These are phyloP conservation scores for Colletotrichum noveboracense DNA, from an alignment of 2,329 filamentous ascomycete species.

Conservation along the genomic window DNA sequence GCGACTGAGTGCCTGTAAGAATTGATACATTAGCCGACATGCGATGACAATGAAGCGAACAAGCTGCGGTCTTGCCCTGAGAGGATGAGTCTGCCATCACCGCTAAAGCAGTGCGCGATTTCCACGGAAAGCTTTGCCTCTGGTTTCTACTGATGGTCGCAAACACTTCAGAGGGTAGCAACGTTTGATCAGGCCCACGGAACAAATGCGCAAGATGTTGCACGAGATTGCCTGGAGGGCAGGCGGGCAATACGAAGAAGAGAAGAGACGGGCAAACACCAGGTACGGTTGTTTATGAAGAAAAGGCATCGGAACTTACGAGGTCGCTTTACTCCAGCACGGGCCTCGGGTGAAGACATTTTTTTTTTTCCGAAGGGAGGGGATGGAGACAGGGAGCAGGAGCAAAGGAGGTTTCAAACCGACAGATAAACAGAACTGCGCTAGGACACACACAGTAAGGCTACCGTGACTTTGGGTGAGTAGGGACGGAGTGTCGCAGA, in stretches of 20 bases:
- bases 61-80: neutral
- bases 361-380: neutral
- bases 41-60: neutral
- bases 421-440: neutral
- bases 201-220: neutral
- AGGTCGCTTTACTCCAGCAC: slow-evolving; percentile 47
- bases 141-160: neutral
- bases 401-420: neutral
- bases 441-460: neutral
- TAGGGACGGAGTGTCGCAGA: neutral
- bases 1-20: slow-evolving; percentile 83
- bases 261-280: neutral
- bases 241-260: neutral
- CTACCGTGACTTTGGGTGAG: neutral
- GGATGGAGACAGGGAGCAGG: neutral
- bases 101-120: neutral
- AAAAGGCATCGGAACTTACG: slow-evolving; percentile 35
- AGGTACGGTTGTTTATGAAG: neutral
- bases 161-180: neutral
- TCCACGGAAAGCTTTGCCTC: neutral
- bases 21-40: neutral
- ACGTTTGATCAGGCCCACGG: neutral
- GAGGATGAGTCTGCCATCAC: neutral
- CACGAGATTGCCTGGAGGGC: neutral
- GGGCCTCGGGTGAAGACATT: slow-evolving; percentile 47